A percentile compares a stretch with the other conserved stretches of the same genome.
phyloP scores from a whole-genome alignment of 805 yeast genomes.

The Tetrapisispora phaffii region DNA sequence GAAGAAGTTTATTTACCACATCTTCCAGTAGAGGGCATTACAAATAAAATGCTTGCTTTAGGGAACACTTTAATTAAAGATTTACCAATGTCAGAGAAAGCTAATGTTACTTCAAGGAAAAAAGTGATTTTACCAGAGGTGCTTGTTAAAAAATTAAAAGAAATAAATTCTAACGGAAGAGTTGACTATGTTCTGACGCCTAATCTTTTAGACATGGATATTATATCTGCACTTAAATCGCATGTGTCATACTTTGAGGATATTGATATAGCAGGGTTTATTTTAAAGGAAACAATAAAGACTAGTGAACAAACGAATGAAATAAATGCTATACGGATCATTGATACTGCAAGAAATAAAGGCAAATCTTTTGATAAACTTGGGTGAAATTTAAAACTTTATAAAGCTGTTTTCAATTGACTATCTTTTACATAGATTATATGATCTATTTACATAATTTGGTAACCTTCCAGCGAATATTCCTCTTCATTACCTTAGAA shows the following conservation, averaged over 20 bases:
- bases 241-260: constrained; percentile 87
- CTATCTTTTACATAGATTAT: background rate
- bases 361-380: too few species aligned
- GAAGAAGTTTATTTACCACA: constrained; percentile 23
- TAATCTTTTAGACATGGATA: constrained; percentile 68
- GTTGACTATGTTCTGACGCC: constrained; percentile 74
- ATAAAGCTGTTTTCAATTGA: background rate
- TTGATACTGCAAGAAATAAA: background rate
- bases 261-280: constrained; percentile 69
- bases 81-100: constrained; percentile 7
- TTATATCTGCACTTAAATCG: constrained; percentile 74
- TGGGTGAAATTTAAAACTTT: background rate
- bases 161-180: constrained; percentile 62
- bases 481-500: background rate
- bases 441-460: background rate
- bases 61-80: constrained; percentile 18
- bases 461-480: background rate
- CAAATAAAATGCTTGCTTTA: constrained; percentile 22
- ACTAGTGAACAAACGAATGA: background rate
- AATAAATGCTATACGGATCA: background rate
- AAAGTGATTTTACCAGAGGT: constrained; percentile 21
- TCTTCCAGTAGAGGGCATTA: constrained; percentile 12
- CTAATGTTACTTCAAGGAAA: constrained; percentile 7
- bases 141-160: constrained; percentile 31
- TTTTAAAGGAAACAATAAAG: constrained; percentile 46